A percentile compares a stretch with the other conserved stretches of the same genome.
These are phyloP conservation scores for Anastatica hierochuntica DNA, from an alignment of 345 rosid species.

Conservation along the genomic window DNA sequence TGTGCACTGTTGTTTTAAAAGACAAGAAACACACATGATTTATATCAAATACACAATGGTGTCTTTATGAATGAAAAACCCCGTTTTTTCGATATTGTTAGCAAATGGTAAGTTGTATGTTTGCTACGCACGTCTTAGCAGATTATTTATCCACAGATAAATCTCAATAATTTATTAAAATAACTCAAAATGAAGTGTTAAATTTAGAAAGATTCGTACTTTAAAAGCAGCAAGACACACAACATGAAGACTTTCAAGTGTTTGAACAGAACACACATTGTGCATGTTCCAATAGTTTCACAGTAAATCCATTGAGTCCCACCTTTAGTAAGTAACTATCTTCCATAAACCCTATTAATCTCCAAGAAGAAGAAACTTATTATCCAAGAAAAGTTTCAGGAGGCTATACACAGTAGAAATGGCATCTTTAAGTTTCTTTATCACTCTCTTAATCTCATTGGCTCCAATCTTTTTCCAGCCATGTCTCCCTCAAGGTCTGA, in stretches of 20 bases:
- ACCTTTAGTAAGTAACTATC: too few species aligned
- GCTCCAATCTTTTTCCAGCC: conserved; percentile 13
- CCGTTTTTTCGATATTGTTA: too few species aligned
- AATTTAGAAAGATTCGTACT: too few species aligned
- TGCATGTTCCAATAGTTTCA: too few species aligned
- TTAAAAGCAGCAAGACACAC: too few species aligned
- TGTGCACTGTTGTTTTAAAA: too few species aligned
- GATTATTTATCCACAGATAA: conserved; percentile 3
- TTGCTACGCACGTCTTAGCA: neutral
- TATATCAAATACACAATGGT: too few species aligned
- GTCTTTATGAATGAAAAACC: too few species aligned
- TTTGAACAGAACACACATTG: conserved; percentile 33
- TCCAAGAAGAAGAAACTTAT: conserved; percentile 23
- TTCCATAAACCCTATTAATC: neutral
- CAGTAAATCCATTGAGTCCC: too few species aligned
- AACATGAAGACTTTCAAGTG: conserved; percentile 4
- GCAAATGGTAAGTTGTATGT: neutral
- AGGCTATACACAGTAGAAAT: neutral
- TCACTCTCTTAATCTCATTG: conserved; percentile 26
- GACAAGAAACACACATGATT: too few species aligned
- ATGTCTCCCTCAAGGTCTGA: conserved; percentile 31
- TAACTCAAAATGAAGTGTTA: too few species aligned
- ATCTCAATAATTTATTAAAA: too few species aligned
- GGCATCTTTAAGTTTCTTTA: conserved; percentile 16
- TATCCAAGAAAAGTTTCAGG: neutral